Evolutionary conservation across 495 filamentous ascomycete species (phyloP), one percentile per base, ranked within the genome.

Genomic region (Neurospora africana): DNA sequence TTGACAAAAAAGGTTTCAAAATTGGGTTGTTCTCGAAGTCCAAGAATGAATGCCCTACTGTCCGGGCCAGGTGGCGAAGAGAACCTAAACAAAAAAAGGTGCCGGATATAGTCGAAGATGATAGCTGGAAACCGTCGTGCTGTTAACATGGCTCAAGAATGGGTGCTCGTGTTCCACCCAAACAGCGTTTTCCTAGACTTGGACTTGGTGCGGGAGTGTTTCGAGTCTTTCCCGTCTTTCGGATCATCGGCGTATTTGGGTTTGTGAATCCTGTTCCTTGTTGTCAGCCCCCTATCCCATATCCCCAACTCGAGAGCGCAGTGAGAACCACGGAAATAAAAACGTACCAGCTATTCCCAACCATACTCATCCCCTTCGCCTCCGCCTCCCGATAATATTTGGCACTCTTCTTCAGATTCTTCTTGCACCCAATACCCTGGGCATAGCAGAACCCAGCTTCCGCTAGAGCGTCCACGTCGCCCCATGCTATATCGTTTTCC

Each of bases 281-380:
- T 71, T 61, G 73, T 53, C 13, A 37, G 30, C 69, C 17, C n/a
- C 4, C 15, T 27, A 23, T 19, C 30, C 0, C 33, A 47, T 11
- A n/a, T 21, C 5, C 41, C 3, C 41, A 21, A 9, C 19, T 21
- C 19, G 41, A n/a, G 41, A n/a, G 13, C 1, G 1, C 7, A 4
- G 1, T 27, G 3, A 27, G 6, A 0, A 15, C 1, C 37, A 2
- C 43, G 11, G 35, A n/a, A 15, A n/a, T 35, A 43, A 33, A 33
- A 69, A 86, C 92, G 70, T 86, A 97, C 95, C 95, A 99, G 84
- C 92, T 95, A 80, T 98, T 98, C 44, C 95, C 95, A 65, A 97
- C 91, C 93, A 99, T 98, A 78, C 89, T 96, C 85, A 97, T 93
- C 17, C 95, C 95, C 83, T 94, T 95, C 35, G 88, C 88, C 79